Conservation (phyloP, 768 basidiomycete species). For the Lentinus tigrinus region DNA sequence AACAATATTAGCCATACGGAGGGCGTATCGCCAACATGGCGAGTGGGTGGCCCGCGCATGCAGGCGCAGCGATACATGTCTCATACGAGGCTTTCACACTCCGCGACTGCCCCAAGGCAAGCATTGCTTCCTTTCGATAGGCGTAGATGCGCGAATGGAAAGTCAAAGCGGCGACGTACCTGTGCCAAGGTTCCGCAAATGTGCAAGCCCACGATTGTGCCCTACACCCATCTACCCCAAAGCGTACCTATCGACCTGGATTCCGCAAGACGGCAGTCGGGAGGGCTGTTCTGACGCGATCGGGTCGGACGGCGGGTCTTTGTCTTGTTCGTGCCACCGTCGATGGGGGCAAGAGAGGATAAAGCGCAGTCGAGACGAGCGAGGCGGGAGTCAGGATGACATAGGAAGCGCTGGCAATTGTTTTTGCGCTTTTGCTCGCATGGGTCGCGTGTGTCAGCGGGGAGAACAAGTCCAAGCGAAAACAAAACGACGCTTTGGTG, state of each 20-base stretch:
- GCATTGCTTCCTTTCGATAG: too few relatives aligned
- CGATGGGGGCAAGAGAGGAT: neutral
- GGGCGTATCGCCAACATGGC: neutral
- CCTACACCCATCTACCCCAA: neutral
- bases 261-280: neutral
- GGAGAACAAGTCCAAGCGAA: neutral
- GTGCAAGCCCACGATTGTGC: too few relatives aligned
- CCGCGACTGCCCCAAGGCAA: neutral
- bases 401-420: too few relatives aligned
- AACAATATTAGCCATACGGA: neutral
- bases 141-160: too few relatives aligned
- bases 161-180: too few relatives aligned
- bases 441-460: neutral
- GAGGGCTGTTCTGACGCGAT: too few relatives aligned
- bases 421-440: neutral
- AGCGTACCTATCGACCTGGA: neutral
- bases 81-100: neutral
- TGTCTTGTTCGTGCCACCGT: neutral
- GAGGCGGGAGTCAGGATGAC: too few relatives aligned
- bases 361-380: neutral
- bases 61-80: too few relatives aligned
- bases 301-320: neutral
- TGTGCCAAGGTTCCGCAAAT: too few relatives aligned
- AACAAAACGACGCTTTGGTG: constrained; percentile 8
- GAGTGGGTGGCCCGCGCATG: too few relatives aligned